phyloP scores from a whole-genome alignment of 2,329 filamentous ascomycete species.

The Botrytis medusae region DNA sequence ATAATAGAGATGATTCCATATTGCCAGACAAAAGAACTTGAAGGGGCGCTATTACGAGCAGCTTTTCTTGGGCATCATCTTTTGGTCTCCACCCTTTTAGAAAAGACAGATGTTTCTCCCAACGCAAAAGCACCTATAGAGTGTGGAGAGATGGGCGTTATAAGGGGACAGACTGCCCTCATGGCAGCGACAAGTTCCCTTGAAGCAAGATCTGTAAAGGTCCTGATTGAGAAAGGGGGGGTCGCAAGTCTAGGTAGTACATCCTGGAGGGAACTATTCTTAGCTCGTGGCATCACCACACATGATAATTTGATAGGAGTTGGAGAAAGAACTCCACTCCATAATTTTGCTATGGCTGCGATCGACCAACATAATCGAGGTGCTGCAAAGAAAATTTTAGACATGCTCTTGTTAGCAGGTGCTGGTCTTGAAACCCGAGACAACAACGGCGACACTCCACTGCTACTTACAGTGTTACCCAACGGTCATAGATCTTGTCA shows the following conservation, averaged over 20 bases:
- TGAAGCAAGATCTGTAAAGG: background rate
- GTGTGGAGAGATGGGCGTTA: accelerated
- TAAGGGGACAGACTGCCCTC: background rate
- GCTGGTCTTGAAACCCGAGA: constrained; percentile 34
- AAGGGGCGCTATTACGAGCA: background rate
- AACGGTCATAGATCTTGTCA: background rate
- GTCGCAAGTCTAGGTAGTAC: background rate
- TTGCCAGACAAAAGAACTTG: background rate
- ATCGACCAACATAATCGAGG: background rate
- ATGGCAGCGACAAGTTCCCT: background rate
- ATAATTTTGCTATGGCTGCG: background rate
- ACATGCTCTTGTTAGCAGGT: constrained; percentile 30
- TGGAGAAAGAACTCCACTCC: background rate
- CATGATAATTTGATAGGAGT: no score
- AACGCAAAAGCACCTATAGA: background rate
- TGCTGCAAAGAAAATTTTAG: constrained; percentile 9
- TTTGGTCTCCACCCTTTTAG: background rate
- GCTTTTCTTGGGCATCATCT: background rate
- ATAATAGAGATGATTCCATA: constrained; percentile 23
- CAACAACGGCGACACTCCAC: constrained; percentile 23
- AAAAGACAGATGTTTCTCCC: background rate
- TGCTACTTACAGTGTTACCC: constrained; percentile 23
- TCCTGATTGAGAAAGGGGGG: background rate
- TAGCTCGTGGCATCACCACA: no score
- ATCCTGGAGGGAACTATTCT: no score